Evolutionary conservation across 441 rosid genomes (phyloP).

Genomic region (Adansonia gregorii): DNA sequence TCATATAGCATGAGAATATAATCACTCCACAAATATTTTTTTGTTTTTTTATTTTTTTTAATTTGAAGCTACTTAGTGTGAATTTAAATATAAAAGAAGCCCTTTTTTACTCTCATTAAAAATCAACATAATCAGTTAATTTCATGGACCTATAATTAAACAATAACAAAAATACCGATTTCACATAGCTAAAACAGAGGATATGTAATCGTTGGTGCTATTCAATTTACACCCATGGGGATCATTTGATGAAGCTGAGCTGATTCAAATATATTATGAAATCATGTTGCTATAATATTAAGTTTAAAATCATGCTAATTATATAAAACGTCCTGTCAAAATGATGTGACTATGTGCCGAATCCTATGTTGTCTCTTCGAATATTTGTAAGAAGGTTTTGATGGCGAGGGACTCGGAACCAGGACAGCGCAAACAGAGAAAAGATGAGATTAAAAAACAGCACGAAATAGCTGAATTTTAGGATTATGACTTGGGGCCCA

Average conservation of each 20-base stretch:
- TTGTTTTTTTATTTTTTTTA: too few species aligned
- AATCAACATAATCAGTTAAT: background rate
- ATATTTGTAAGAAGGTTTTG: background rate
- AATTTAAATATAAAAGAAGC: too few species aligned
- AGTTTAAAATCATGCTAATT: background rate
- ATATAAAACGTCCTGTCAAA: background rate
- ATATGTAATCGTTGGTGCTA: too few species aligned
- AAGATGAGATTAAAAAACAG: background rate
- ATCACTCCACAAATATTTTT: too few species aligned
- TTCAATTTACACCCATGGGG: too few species aligned
- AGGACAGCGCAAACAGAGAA: background rate
- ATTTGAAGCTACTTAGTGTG: too few species aligned
- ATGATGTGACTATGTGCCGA: background rate
- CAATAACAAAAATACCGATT: background rate
- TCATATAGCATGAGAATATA: too few species aligned
- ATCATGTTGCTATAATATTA: background rate
- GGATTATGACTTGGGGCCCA: slow-evolving; percentile 29
- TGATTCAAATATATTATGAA: too few species aligned
- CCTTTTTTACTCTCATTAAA: too few species aligned
- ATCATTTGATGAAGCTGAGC: background rate
- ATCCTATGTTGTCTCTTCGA: background rate
- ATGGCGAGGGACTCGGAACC: background rate
- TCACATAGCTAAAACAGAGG: background rate
- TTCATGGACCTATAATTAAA: background rate
- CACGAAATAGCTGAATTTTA: slow-evolving; percentile 26